Percentiles rank a stretch among this genome's conserved stretches.
Conservation (phyloP, 2,329 filamentous ascomycete species). For the Claviceps pazoutovae region DNA sequence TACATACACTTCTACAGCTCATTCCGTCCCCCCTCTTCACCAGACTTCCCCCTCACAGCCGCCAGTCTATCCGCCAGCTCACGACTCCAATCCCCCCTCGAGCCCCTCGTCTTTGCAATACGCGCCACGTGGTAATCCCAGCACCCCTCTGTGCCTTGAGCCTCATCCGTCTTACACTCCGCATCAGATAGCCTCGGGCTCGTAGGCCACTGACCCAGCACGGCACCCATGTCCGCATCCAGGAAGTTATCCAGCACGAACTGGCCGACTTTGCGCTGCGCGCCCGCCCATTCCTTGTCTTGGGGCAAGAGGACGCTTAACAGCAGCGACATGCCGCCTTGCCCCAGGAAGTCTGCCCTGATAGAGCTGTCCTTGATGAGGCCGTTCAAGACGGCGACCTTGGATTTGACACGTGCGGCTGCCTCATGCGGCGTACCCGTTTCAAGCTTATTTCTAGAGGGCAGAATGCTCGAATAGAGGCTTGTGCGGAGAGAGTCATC, state of each 20-base stretch:
- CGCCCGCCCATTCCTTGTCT: slow-evolving; percentile 33
- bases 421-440: slow-evolving; percentile 10
- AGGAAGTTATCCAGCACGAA: slow-evolving; percentile 52
- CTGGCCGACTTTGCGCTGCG: slow-evolving; percentile 40
- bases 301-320: slow-evolving; percentile 36
- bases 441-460: slow-evolving; percentile 11
- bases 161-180: slow-evolving; percentile 20
- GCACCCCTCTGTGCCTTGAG: slow-evolving; percentile 33
- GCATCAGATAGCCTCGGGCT: slow-evolving; percentile 18
- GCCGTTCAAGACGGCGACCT: slow-evolving; percentile 38
- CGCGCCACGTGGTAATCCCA: slow-evolving; percentile 40
- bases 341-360: slow-evolving; percentile 39
- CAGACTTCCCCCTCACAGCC: slow-evolving; percentile 14
- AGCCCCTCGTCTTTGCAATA: slow-evolving; percentile 24
- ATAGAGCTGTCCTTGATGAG: slow-evolving; percentile 41
- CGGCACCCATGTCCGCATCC: slow-evolving; percentile 50
- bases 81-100: slow-evolving; percentile 31
- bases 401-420: slow-evolving; percentile 20
- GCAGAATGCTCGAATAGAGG: slow-evolving; percentile 29
- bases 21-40: slow-evolving; percentile 13
- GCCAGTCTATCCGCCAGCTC: slow-evolving; percentile 25
- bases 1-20: slow-evolving; percentile 18
- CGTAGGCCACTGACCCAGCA: slow-evolving; percentile 41
- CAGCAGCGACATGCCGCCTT: slow-evolving; percentile 39
- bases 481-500: slow-evolving; percentile 18